Conservation (phyloP, 1,284 basidiomycete genomes). For the Coniferiporia sulphurascens region DNA sequence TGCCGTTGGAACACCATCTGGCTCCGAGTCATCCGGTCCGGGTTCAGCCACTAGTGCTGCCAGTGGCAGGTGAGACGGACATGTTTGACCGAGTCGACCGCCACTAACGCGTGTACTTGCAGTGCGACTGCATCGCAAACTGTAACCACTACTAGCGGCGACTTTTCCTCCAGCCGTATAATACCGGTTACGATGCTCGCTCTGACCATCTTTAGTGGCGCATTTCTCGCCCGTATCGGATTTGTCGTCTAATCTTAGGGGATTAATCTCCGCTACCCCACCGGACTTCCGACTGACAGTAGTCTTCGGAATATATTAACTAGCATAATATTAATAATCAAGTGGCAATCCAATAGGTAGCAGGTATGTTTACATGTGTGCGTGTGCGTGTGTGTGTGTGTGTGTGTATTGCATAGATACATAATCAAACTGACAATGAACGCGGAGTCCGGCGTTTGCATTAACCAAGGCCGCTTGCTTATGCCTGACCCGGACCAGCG, state of each 20-base stretch:
- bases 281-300: not conserved
- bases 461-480: not conserved
- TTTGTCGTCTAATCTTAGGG: not conserved
- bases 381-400: too few species aligned
- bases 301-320: too few species aligned
- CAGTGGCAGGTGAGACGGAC: not conserved
- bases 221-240: not conserved
- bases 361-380: too few species aligned
- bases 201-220: not conserved
- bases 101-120: not conserved
- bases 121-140: not conserved
- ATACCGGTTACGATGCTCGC: not conserved
- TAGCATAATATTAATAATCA: too few species aligned
- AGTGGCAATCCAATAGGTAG: too few species aligned
- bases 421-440: not conserved
- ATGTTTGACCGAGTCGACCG: not conserved
- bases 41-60: not conserved
- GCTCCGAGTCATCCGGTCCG: not conserved
- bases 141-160: not conserved
- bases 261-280: not conserved
- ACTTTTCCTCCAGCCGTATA: not conserved
- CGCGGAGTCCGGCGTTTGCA: not conserved
- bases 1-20: not conserved
- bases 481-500: not conserved
- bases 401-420: not conserved